These are phyloP conservation scores for Craterostigma plantagineum DNA, from an alignment of 257 asterid genomes.

Conservation along the genomic window DNA sequence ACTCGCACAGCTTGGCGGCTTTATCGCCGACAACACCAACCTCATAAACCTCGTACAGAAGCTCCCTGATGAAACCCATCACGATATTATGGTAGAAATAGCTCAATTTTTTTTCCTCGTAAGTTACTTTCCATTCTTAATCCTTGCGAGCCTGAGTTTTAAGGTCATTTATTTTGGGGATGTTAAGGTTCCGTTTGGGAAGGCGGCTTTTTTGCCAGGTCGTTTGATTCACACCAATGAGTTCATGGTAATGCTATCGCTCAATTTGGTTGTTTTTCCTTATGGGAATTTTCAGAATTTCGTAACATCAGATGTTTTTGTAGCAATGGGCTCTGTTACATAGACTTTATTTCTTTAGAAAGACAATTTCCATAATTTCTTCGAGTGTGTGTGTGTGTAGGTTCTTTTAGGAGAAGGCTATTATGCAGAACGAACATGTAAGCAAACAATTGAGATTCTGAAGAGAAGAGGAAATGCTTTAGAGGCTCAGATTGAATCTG, in stretches of 20 bases:
- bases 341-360: too few species aligned
- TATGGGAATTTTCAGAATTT: neutral
- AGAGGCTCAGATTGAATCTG: slow-evolving; percentile 58
- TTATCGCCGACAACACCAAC: slow-evolving; percentile 34
- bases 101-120: neutral
- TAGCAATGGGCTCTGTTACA: neutral
- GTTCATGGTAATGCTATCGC: slow-evolving; percentile 32
- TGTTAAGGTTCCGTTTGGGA: slow-evolving; percentile 81
- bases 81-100: slow-evolving; percentile 51
- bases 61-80: slow-evolving; percentile 73
- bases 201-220: slow-evolving; percentile 89
- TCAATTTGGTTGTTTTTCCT: neutral
- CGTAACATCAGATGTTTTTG: neutral
- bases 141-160: neutral
- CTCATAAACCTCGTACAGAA: slow-evolving; percentile 58
- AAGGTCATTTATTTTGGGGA: neutral
- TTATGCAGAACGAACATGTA: slow-evolving; percentile 75
- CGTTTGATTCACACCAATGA: slow-evolving; percentile 81
- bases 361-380: neutral
- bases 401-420: slow-evolving; percentile 82
- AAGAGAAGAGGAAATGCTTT: slow-evolving; percentile 54
- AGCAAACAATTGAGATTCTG: slow-evolving; percentile 70
- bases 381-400: slow-evolving; percentile 19
- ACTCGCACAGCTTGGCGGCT: slow-evolving; percentile 35
- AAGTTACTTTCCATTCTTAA: neutral